Conservation (phyloP, 1,284 basidiomycete genomes). For the Ganoderma boninense region DNA sequence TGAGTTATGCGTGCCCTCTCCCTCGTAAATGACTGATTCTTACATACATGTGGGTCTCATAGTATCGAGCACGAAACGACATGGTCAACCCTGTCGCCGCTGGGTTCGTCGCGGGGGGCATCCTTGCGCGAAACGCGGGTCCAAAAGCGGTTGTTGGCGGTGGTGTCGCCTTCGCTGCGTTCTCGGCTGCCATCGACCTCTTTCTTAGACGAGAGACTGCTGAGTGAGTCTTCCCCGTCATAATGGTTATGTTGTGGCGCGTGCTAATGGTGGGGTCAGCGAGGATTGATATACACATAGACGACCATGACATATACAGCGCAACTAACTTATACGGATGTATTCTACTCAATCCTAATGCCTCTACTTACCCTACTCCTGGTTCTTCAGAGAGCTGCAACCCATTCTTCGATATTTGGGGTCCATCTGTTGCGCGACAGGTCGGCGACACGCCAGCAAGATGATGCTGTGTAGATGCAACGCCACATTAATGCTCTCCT, state of each 20-base stretch:
- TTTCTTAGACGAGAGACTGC: conserved; percentile 86
- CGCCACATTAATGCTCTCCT: not conserved
- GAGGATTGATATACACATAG: conserved; percentile 28
- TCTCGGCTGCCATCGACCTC: conserved; percentile 88
- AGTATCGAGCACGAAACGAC: conserved; percentile 98
- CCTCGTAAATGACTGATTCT: conserved; percentile 10
- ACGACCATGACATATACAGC: conserved; percentile 12
- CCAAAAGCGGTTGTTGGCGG: conserved; percentile 85
- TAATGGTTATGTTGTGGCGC: too few species aligned
- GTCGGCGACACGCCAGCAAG: too few species aligned
- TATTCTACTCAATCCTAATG: conserved; percentile 22
- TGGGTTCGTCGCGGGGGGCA: conserved; percentile 80
- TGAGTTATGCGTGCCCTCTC: conserved; percentile 54
- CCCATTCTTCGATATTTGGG: not conserved
- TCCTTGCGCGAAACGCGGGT: conserved; percentile 87
- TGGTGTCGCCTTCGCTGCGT: conserved; percentile 89
- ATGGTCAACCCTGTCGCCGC: conserved; percentile 83
- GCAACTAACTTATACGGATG: conserved; percentile 23
- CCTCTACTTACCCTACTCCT: conserved; percentile 5
- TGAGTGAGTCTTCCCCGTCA: conserved; percentile 67
- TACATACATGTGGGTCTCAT: not conserved
- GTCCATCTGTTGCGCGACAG: not conserved
- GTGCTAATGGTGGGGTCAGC: conserved; percentile 11
- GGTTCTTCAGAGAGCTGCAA: not conserved
- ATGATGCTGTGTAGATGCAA: not conserved